Percentiles rank a stretch among this genome's conserved stretches.
Conservation (phyloP, 352 stramenopile species). For the Pythium periplocum region DNA sequence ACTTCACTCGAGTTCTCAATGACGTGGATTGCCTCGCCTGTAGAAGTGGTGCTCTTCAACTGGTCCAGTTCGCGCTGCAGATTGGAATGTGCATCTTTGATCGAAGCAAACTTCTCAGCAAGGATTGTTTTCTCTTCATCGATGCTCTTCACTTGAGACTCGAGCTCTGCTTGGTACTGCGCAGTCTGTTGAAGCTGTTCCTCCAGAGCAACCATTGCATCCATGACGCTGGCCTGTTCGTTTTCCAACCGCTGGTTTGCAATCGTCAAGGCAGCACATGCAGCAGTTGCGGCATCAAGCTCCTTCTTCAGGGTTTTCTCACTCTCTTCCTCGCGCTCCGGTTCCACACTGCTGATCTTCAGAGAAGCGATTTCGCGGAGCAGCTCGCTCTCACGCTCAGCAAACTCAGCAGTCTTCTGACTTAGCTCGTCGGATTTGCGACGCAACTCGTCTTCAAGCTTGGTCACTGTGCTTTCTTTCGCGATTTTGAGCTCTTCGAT, state of each 20-base stretch:
- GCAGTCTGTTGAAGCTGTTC: slow-evolving; percentile 28
- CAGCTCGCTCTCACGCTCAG: slow-evolving; percentile 9
- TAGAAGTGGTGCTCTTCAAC: neutral
- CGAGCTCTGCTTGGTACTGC: slow-evolving; percentile 17
- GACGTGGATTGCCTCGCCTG: no score
- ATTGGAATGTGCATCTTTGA: slow-evolving; percentile 6
- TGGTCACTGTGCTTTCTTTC: slow-evolving; percentile 21
- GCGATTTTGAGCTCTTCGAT: slow-evolving; percentile 25
- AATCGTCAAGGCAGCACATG: slow-evolving; percentile 3
- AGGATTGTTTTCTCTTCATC: slow-evolving; percentile 29
- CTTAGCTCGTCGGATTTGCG: slow-evolving; percentile 13
- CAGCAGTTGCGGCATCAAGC: neutral
- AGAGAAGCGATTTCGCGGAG: slow-evolving; percentile 2
- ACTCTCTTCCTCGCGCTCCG: neutral
- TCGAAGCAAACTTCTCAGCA: slow-evolving; percentile 17
- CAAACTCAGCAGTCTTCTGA: slow-evolving; percentile 7
- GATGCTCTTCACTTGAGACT: slow-evolving; percentile 23
- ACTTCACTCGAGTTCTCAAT: neutral
- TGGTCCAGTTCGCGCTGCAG: neutral
- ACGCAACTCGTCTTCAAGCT: slow-evolving; percentile 23
- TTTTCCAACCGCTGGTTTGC: slow-evolving; percentile 16
- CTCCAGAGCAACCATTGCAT: slow-evolving; percentile 27
- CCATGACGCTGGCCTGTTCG: slow-evolving; percentile 19
- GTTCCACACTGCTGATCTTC: neutral
- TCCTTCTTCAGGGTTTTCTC: neutral